A percentile compares a stretch with the other conserved stretches of the same genome.
Conservation (phyloP, 805 yeast genomes). For the Torulaspora gathmanii region DNA sequence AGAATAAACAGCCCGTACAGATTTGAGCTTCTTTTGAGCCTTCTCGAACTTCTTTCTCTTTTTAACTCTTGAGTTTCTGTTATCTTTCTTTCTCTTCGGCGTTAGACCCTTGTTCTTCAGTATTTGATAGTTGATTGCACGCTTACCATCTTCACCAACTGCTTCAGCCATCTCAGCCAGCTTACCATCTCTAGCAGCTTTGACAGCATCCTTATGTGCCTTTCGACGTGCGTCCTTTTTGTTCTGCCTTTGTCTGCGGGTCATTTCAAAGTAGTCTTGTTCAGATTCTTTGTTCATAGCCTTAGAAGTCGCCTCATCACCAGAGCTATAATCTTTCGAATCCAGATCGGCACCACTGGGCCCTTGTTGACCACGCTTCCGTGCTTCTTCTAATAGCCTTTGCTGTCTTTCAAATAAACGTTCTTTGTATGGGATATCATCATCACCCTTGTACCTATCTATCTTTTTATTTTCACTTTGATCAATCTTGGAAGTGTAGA, state of each 20-base stretch:
- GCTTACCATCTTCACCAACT: slow-evolving; percentile 76
- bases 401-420: slow-evolving; percentile 87
- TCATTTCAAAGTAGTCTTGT: slow-evolving; percentile 53
- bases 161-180: slow-evolving; percentile 62
- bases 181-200: slow-evolving; percentile 81
- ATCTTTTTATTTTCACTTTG: slow-evolving; percentile 64
- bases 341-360: slow-evolving; percentile 55
- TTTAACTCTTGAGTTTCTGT: slow-evolving; percentile 94
- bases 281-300: slow-evolving; percentile 45
- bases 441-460: slow-evolving; percentile 70
- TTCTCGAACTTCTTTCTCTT: slow-evolving; percentile 95
- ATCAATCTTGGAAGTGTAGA: slow-evolving; percentile 95
- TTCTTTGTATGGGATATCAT: slow-evolving; percentile 87
- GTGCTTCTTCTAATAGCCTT: slow-evolving; percentile 80
- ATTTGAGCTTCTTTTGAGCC: slow-evolving; percentile 89
- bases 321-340: slow-evolving; percentile 45
- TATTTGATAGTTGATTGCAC: slow-evolving; percentile 92
- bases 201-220: slow-evolving; percentile 65
- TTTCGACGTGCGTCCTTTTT: slow-evolving; percentile 51
- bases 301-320: slow-evolving; percentile 43
- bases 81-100: slow-evolving; percentile 86
- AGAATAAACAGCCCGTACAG: slow-evolving; percentile 85
- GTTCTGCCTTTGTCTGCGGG: slow-evolving; percentile 45
- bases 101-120: slow-evolving; percentile 95
- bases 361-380: slow-evolving; percentile 67